Conservation (phyloP, 2,329 filamentous ascomycete genomes). For the Colletotrichum sp. region DNA sequence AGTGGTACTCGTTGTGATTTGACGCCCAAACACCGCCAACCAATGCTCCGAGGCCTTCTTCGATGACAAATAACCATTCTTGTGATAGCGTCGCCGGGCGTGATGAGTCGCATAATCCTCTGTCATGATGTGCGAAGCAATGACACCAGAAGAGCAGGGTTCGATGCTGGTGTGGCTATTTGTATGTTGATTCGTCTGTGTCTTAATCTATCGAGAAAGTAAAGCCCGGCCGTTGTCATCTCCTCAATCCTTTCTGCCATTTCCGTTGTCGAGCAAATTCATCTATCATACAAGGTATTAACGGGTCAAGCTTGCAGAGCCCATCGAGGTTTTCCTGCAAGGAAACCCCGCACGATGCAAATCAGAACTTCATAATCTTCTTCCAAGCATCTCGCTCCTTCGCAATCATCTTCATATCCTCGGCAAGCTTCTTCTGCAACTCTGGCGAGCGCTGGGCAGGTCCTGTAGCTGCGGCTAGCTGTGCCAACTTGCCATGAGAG, state of each 20-base stretch:
- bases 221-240: neutral
- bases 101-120: neutral
- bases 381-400: constrained; percentile 17
- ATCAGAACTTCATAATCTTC: neutral
- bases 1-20: neutral
- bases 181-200: neutral
- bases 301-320: neutral
- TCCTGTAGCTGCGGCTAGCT: neutral
- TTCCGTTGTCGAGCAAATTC: neutral
- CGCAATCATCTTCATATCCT: neutral
- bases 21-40: neutral
- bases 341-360: neutral
- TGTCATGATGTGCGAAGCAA: neutral
- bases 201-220: neutral
- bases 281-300: neutral
- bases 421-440: neutral
- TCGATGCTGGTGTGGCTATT: neutral
- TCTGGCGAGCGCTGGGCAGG: neutral
- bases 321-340: neutral
- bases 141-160: neutral
- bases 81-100: neutral
- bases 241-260: neutral
- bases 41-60: neutral
- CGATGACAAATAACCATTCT: neutral
- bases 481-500: neutral